Evolutionary conservation across 2,329 filamentous ascomycete genomes (phyloP), one percentile per base, ranked within the genome.

Genomic region (Penicillium sp.): DNA sequence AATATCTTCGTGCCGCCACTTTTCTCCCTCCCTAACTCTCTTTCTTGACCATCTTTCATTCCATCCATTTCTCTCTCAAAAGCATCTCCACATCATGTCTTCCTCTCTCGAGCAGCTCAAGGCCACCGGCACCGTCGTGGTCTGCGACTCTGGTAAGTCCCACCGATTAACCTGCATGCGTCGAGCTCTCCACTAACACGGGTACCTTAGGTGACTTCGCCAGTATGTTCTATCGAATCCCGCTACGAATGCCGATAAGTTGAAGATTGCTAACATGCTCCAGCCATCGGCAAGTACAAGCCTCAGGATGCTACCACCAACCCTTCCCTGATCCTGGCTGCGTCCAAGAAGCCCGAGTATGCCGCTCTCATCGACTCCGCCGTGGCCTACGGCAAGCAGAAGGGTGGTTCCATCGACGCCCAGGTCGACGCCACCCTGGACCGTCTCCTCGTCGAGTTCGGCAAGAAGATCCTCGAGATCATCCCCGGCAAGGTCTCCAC

Each of bases 231-330:
- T 41, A 42, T 51, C 47, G 18, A 39, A 21, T 18, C 36, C 16
- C 18, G 36, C 16, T 16, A 39, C 16, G 36, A 38, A 16, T 38
- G 26, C 16, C 21, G 18, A 36, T 34, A 28, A 26, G 13, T 21
- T 36, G 12, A 23, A 16, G 15, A 21, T 36, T 16, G 47, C 60
- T 63, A 61, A 63, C 54, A 3, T 51, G 16, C 46, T 76, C 64
- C 79, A 85, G 92, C 92, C 77, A 99, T 99, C 76, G 92, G 83
- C 82, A 96, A 97, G 83, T 99, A 99, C 87, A 95, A 96, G 86
- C 94, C 94, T 63, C 92, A 99, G 84, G 94, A 99, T 89, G 94
- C 94, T 72, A 99, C 94, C 76, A 99, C 94, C 81, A 99, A 99
- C 86, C 94, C 94, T 56, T 97, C 94, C 60, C 84, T 99, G 75